These are phyloP conservation scores for Ambrosia trifida DNA, from an alignment of 129 eudicot genomes.

Conservation along the genomic window DNA sequence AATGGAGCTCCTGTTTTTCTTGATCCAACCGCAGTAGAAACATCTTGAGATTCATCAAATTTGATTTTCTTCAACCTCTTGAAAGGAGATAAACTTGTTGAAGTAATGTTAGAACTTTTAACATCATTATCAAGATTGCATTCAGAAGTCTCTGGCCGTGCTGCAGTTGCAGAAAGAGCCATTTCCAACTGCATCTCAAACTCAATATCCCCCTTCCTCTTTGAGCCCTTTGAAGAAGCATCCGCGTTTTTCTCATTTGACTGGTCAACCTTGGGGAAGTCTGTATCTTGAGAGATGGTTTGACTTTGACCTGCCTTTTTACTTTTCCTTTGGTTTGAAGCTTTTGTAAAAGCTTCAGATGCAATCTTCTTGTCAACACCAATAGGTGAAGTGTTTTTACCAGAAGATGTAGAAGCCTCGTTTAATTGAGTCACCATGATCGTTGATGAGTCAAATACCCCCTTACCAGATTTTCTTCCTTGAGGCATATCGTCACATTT, in stretches of 20 bases:
- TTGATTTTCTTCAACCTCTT: constrained; percentile 48
- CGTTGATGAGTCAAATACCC: constrained; percentile 70
- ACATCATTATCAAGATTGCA: constrained; percentile 20
- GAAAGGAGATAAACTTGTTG: constrained; percentile 29
- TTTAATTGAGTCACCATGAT: constrained; percentile 72
- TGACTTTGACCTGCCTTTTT: constrained; percentile 31
- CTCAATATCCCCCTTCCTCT: constrained; percentile 84
- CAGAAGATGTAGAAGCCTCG: constrained; percentile 42
- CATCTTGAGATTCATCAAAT: constrained; percentile 47
- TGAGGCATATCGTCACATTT: constrained; percentile 42
- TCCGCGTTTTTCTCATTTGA: constrained; percentile 39
- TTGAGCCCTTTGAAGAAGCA: constrained; percentile 41
- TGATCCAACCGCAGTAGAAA: constrained; percentile 87
- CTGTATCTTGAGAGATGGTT: constrained; percentile 19
- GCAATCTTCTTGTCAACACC: constrained; percentile 30
- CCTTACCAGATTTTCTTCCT: constrained; percentile 38
- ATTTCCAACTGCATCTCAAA: constrained; percentile 86
- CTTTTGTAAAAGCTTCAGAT: constrained; percentile 39
- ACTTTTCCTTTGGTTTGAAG: constrained; percentile 26
- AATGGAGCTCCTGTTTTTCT: constrained; percentile 82
- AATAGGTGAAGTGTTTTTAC: constrained; percentile 26
- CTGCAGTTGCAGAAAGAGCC: constrained; percentile 83
- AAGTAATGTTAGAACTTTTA: constrained; percentile 28
- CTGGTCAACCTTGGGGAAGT: constrained; percentile 30
- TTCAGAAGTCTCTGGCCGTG: constrained; percentile 26